Evolutionary conservation across 2,329 filamentous ascomycete genomes (phyloP).

Genomic region (Scortechinia acanthostroma): DNA sequence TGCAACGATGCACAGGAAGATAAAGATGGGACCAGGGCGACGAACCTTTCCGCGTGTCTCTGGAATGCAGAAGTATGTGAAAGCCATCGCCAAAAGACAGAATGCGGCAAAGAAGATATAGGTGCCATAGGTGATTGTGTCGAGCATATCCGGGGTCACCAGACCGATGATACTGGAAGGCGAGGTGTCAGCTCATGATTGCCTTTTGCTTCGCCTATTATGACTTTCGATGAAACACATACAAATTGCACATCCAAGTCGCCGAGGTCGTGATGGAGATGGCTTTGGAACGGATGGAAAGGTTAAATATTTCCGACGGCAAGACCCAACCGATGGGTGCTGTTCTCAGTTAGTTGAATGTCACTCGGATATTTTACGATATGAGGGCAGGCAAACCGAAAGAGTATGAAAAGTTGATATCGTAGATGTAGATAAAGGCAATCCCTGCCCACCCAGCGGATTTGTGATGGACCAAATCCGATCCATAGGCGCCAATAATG

Average conservation of each 20-base stretch:
- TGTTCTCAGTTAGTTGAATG: too few species aligned
- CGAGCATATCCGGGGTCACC: slow-evolving; percentile 48
- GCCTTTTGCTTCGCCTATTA: too few species aligned
- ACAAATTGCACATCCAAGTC: slow-evolving; percentile 52
- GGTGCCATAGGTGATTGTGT: slow-evolving; percentile 38
- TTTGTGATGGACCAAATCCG: slow-evolving; percentile 32
- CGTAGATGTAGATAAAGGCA: slow-evolving; percentile 50
- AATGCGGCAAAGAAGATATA: slow-evolving; percentile 55
- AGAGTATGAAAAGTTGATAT: slow-evolving; percentile 19
- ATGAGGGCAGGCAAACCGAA: background rate
- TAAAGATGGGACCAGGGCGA: too few species aligned
- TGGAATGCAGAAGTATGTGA: slow-evolving; percentile 45
- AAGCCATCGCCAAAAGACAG: slow-evolving; percentile 35
- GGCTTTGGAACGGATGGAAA: slow-evolving; percentile 49
- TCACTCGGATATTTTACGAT: too few species aligned
- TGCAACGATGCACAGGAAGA: too few species aligned
- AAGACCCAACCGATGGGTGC: slow-evolving; percentile 47
- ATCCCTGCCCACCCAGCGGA: slow-evolving; percentile 50
- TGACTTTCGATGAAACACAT: too few species aligned
- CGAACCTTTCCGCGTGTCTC: slow-evolving; percentile 40
- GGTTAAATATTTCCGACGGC: slow-evolving; percentile 48
- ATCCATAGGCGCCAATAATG: slow-evolving; percentile 38
- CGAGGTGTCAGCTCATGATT: too few species aligned
- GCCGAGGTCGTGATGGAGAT: slow-evolving; percentile 49
- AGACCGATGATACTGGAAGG: slow-evolving; percentile 31